Conservation (phyloP, 2,329 filamentous ascomycete species). For the Aaosphaeria arxii region DNA sequence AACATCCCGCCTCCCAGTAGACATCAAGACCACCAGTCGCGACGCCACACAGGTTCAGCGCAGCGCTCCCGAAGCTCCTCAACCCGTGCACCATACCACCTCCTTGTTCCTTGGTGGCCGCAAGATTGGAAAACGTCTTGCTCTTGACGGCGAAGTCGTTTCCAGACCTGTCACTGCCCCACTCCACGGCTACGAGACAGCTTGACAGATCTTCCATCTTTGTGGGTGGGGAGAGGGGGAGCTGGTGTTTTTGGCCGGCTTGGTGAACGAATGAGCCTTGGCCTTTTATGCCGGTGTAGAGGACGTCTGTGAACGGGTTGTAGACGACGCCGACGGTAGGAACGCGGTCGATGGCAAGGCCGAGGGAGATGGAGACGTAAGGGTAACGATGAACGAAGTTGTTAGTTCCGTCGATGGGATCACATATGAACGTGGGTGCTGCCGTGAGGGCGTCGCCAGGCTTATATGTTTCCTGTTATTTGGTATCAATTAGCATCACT, state of each 20-base stretch:
- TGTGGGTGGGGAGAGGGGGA: constrained; percentile 53
- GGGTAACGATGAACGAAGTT: constrained; percentile 79
- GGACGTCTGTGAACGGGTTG: constrained; percentile 69
- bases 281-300: constrained; percentile 69
- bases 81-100: constrained; percentile 76
- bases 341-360: constrained; percentile 60
- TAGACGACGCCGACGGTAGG: constrained; percentile 74
- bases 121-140: constrained; percentile 58
- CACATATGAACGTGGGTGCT: constrained; percentile 74
- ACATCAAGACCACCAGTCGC: constrained; percentile 69
- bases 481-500: constrained; percentile 40
- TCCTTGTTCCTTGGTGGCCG: constrained; percentile 55
- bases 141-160: constrained; percentile 69
- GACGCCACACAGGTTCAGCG: constrained; percentile 70
- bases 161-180: constrained; percentile 67
- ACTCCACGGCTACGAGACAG: constrained; percentile 69
- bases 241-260: constrained; percentile 4
- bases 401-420: constrained; percentile 79
- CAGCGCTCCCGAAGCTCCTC: constrained; percentile 68
- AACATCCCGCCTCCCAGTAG: constrained; percentile 83
- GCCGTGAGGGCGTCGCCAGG: constrained; percentile 61
- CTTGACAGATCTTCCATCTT: constrained; percentile 59
- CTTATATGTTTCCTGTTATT: constrained; percentile 61
- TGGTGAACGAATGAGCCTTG: constrained; percentile 55
- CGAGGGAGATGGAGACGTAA: constrained; percentile 73